These are phyloP conservation scores for Diaporthe caulivora DNA, from an alignment of 2,329 filamentous ascomycete genomes.

Conservation along the genomic window DNA sequence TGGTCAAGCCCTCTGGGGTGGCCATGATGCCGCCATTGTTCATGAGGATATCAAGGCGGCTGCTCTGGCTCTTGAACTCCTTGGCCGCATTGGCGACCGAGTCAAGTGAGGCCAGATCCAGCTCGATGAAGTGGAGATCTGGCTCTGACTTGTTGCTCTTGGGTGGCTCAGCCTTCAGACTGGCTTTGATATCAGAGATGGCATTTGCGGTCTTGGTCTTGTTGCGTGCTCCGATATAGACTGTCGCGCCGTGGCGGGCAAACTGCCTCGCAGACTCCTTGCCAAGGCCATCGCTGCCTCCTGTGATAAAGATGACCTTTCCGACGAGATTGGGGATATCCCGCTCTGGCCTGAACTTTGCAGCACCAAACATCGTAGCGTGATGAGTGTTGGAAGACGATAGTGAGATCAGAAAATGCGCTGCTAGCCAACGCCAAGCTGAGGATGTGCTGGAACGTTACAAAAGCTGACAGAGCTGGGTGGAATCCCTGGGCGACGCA, in stretches of 20 bases:
- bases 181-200: constrained; percentile 56
- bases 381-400: background rate
- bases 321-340: constrained; percentile 12
- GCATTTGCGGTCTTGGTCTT: constrained; percentile 8
- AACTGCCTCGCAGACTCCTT: background rate
- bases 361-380: constrained; percentile 15
- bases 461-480: constrained; percentile 7
- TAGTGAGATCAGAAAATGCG: background rate
- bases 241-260: constrained; percentile 7
- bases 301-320: constrained; percentile 27
- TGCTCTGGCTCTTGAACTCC: background rate
- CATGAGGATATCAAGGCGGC: constrained; percentile 59
- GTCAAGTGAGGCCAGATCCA: constrained; percentile 47
- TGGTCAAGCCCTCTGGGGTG: constrained; percentile 49
- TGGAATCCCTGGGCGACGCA: background rate
- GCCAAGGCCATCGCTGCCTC: constrained; percentile 19
- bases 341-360: constrained; percentile 41
- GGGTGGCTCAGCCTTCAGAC: constrained; percentile 46
- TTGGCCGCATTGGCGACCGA: background rate
- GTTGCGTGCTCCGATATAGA: constrained; percentile 24
- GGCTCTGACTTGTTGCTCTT: constrained; percentile 39
- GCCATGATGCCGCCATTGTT: constrained; percentile 61
- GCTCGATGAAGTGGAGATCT: constrained; percentile 47
- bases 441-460: background rate
- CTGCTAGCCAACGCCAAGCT: background rate